phyloP scores from a whole-genome alignment of 176 grass and related monocot species.

The Aegilops bicornis region DNA sequence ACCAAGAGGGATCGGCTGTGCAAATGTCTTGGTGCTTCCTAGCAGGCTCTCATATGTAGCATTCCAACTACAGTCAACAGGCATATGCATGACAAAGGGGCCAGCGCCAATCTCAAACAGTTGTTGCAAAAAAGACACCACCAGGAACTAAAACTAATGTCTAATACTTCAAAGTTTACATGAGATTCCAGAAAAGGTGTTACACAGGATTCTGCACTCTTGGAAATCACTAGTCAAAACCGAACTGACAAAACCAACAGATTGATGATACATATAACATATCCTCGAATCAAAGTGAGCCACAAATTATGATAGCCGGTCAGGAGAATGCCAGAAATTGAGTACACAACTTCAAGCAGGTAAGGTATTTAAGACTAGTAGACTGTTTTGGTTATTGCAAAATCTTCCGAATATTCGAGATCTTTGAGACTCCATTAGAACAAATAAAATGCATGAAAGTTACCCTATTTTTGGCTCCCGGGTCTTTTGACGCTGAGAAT shows the following conservation, averaged over 20 bases:
- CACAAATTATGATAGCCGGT: neutral
- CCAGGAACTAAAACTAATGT: slow-evolving; percentile 11
- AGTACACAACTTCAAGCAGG: neutral
- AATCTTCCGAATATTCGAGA: neutral
- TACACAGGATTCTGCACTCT: slow-evolving; percentile 11
- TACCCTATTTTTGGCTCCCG: slow-evolving; percentile 79
- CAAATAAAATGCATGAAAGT: neutral
- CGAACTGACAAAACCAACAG: neutral
- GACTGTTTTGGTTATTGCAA: neutral
- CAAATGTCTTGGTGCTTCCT: slow-evolving; percentile 79
- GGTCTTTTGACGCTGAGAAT: slow-evolving; percentile 43
- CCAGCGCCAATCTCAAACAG: slow-evolving; percentile 4
- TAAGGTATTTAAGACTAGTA: neutral
- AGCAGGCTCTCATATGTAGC: slow-evolving; percentile 88
- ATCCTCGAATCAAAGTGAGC: neutral
- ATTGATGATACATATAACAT: slow-evolving; percentile 3
- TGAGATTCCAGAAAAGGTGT: neutral
- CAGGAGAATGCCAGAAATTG: neutral
- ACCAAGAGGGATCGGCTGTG: slow-evolving; percentile 68
- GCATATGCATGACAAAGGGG: neutral
- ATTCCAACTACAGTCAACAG: slow-evolving; percentile 61
- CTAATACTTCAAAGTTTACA: neutral
- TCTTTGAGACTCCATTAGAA: neutral
- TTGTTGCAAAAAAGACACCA: slow-evolving; percentile 5
- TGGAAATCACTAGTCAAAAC: neutral